Percentiles rank a stretch among this genome's conserved stretches.
These are phyloP conservation scores for Leccinum subrobustum DNA, from an alignment of 1,284 basidiomycete species.

Conservation along the genomic window DNA sequence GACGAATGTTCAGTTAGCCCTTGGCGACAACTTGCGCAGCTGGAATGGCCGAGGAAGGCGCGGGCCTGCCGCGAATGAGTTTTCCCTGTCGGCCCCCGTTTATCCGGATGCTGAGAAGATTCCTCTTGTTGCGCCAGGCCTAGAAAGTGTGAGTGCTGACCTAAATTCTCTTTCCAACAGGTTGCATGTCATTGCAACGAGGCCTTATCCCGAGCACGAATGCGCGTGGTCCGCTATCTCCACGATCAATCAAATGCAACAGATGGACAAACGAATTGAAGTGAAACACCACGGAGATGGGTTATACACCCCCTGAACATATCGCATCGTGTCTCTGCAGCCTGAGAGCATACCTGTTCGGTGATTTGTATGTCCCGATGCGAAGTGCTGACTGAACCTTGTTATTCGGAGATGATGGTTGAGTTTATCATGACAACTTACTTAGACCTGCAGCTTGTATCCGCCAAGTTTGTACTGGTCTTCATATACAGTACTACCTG, in stretches of 20 bases:
- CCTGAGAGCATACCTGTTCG: background rate
- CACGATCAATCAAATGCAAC: background rate
- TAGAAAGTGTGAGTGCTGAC: background rate
- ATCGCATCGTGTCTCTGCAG: background rate
- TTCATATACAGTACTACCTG: background rate
- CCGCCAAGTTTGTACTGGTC: too few relatives aligned
- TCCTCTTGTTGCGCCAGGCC: background rate
- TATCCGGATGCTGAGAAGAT: background rate
- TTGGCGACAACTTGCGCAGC: background rate
- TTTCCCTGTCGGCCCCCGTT: background rate
- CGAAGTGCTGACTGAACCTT: too few relatives aligned
- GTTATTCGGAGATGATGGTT: too few relatives aligned
- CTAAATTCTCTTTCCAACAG: background rate
- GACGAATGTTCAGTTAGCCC: background rate
- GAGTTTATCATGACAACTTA: too few relatives aligned
- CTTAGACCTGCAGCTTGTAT: too few relatives aligned
- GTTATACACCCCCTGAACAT: background rate
- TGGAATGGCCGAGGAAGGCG: background rate
- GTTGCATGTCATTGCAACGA: background rate
- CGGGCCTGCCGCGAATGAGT: background rate
- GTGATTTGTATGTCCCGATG: background rate
- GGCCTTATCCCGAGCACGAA: background rate
- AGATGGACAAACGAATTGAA: background rate
- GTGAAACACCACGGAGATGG: background rate
- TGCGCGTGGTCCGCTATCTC: background rate